Conservation (phyloP, 108 stramenopile species). For the Fistulifera solaris region DNA sequence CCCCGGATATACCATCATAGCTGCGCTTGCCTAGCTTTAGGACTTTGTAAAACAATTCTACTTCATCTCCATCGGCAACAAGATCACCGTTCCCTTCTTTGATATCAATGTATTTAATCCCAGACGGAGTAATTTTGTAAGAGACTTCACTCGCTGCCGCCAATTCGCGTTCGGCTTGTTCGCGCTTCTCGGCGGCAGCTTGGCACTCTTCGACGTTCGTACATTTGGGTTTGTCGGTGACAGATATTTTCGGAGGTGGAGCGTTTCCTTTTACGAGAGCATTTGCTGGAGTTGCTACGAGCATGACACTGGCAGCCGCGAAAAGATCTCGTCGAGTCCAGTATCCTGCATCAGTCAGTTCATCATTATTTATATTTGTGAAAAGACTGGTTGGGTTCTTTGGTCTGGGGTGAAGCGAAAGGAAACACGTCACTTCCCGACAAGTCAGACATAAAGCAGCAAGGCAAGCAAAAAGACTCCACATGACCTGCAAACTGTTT, state of each 20-base stretch:
- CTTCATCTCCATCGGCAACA: constrained; percentile 48
- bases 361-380: no score
- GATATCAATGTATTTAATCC: constrained; percentile 50
- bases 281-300: neutral
- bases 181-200: constrained; percentile 45
- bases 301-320: neutral
- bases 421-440: no score
- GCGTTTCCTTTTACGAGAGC: constrained; percentile 83
- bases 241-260: constrained; percentile 47
- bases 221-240: constrained; percentile 42
- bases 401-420: no score
- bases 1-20: constrained; percentile 78
- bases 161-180: constrained; percentile 25
- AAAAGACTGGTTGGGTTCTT: neutral
- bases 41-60: constrained; percentile 58
- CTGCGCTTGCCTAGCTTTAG: constrained; percentile 79
- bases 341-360: neutral
- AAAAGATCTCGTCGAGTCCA: neutral
- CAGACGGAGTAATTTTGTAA: constrained; percentile 28
- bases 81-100: constrained; percentile 11
- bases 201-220: constrained; percentile 84
- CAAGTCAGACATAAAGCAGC: no score
- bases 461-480: no score
- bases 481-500: no score
- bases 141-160: constrained; percentile 22